phyloP scores from a whole-genome alignment of 495 filamentous ascomycete genomes.

The Trypethelium eluteriae region DNA sequence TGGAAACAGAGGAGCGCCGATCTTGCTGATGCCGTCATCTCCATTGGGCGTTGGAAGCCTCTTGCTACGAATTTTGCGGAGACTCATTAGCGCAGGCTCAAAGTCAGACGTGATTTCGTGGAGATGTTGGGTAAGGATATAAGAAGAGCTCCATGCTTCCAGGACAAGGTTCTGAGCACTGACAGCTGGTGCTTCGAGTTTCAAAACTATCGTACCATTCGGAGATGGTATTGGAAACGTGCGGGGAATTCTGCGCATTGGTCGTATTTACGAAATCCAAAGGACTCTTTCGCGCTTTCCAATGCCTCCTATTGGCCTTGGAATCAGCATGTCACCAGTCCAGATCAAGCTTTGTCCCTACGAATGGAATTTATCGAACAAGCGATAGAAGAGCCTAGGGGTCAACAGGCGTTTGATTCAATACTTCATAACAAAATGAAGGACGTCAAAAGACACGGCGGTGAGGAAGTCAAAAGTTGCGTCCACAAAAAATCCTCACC shows the following conservation, averaged over 20 bases:
- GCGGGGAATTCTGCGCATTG: slow-evolving; percentile 1
- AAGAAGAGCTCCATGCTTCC: slow-evolving; percentile 8
- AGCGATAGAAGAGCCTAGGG: no score
- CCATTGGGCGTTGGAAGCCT: not conserved
- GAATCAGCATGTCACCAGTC: no score
- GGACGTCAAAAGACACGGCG: no score
- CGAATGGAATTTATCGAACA: no score
- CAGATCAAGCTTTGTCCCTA: no score
- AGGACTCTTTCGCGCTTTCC: not conserved
- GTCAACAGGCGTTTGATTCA: no score
- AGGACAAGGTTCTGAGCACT: slow-evolving; percentile 3
- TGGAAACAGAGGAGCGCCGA: not conserved
- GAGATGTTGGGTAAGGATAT: slow-evolving; percentile 8
- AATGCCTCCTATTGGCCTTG: not conserved
- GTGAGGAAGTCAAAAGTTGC: no score
- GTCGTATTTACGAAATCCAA: not conserved
- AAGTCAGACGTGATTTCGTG: not conserved
- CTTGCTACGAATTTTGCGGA: not conserved
- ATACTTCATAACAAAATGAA: no score
- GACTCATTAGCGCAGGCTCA: not conserved
- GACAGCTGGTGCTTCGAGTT: slow-evolving; percentile 3
- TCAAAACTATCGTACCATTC: not conserved
- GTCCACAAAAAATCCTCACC: no score
- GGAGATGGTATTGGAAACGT: not conserved
- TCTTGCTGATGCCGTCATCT: not conserved